Evolutionary conservation across 2,329 filamentous ascomycete species (phyloP).

Genomic region (Pseudogymnoascus sp.): DNA sequence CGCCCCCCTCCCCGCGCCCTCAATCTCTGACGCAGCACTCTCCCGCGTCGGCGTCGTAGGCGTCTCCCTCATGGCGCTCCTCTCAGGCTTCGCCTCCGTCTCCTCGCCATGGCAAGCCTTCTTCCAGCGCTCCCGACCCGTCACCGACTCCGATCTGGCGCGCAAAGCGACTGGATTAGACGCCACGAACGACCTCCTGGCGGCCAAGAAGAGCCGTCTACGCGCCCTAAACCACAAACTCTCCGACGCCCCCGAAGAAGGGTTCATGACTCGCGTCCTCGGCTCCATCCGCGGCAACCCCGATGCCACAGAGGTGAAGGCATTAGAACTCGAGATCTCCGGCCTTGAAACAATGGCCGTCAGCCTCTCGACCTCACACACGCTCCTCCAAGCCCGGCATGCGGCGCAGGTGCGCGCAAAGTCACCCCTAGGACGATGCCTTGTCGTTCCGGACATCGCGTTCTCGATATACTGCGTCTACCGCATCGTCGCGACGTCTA

Average conservation of each 20-base stretch:
- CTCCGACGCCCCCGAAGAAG: slow-evolving; percentile 36
- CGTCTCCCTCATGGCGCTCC: slow-evolving; percentile 75
- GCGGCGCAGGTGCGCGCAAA: slow-evolving; percentile 59
- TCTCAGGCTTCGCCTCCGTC: slow-evolving; percentile 87
- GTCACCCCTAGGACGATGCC: slow-evolving; percentile 57
- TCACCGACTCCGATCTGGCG: slow-evolving; percentile 66
- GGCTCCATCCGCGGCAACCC: slow-evolving; percentile 59
- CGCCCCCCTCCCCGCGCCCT: slow-evolving; percentile 17
- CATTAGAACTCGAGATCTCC: slow-evolving; percentile 65
- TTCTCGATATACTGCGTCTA: slow-evolving; percentile 83
- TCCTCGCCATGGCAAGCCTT: slow-evolving; percentile 82
- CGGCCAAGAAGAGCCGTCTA: slow-evolving; percentile 65
- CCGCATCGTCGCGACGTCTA: slow-evolving; percentile 64
- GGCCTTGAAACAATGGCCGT: slow-evolving; percentile 75
- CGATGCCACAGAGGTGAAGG: slow-evolving; percentile 51
- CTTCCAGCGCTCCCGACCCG: slow-evolving; percentile 53
- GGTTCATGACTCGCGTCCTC: slow-evolving; percentile 67
- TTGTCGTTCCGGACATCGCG: slow-evolving; percentile 53
- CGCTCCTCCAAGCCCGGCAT: slow-evolving; percentile 54
- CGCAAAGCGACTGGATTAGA: slow-evolving; percentile 73
- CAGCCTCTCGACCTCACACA: slow-evolving; percentile 58
- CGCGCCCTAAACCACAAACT: slow-evolving; percentile 62
- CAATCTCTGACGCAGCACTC: slow-evolving; percentile 44
- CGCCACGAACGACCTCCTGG: slow-evolving; percentile 71
- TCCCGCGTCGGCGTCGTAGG: slow-evolving; percentile 76